phyloP scores from a whole-genome alignment of 768 basidiomycete genomes.

The Russula sp. region DNA sequence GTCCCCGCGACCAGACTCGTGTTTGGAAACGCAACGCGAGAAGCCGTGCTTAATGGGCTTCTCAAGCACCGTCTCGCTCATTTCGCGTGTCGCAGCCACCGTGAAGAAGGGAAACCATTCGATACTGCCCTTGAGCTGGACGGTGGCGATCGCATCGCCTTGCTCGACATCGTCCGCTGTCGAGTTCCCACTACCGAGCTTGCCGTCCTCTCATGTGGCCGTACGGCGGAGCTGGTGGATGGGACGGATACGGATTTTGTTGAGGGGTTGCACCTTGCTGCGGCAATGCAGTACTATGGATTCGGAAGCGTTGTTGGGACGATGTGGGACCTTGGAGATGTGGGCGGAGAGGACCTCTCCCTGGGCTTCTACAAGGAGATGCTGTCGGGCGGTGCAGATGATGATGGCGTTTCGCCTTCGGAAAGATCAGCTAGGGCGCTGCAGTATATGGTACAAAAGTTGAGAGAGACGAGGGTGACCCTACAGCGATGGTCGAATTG shows the following conservation, averaged over 20 bases:
- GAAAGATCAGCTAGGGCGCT: constrained; percentile 9
- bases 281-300: constrained; percentile 27
- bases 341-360: constrained; percentile 16
- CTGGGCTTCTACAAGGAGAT: constrained; percentile 9
- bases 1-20: not conserved
- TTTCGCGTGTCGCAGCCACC: constrained; percentile 2
- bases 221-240: constrained; percentile 2
- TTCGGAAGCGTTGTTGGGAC: constrained; percentile 28
- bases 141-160: not conserved
- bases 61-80: constrained; percentile 4
- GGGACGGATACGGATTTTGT: constrained; percentile 6
- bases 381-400: not conserved
- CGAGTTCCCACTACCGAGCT: constrained; percentile 16
- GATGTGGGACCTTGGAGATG: constrained; percentile 27
- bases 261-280: constrained; percentile 20
- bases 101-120: not conserved
- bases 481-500: constrained; percentile 21
- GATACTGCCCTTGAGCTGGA: constrained; percentile 1
- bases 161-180: constrained; percentile 4
- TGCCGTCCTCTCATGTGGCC: constrained; percentile 16
- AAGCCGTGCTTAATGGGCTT: not conserved
- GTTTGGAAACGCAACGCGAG: not conserved
- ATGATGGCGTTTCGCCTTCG: not conserved
- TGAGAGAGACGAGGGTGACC: constrained; percentile 10
- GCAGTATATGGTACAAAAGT: not conserved